Evolutionary conservation across 2,329 filamentous ascomycete species (phyloP), one percentile per base, ranked within the genome.

Genomic region (Exserohilum rostratum): DNA sequence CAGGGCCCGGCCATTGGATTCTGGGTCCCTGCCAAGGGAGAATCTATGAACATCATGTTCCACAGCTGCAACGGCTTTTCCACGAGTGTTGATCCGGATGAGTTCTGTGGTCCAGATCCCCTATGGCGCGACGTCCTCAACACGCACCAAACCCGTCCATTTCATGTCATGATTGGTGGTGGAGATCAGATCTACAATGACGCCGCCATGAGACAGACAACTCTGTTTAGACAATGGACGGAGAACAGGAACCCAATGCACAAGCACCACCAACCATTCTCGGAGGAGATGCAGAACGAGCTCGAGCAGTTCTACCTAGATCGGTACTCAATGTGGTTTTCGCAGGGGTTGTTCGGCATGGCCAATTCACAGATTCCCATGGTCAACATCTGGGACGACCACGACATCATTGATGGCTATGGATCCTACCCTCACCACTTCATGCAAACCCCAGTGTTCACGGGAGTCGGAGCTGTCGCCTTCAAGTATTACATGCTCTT

Each of bases 401-500:
- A 98, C 71, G 81, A 82, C 58, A 82, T 82, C 50, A 82, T 82
- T 27, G 80, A 82, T 56, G 95, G 96, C 1, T 99, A 89, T 71
- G 95, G 95, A 6, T 96, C 92, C 0, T 99, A 98, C 73, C 88
- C 93, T 3, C 85, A 97, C 63, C 86, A 90, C 62, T 95, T 96
- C 69, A 98, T 97, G 91, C 86, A 85, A 61, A 91, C 90, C 2
- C 89, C 91, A 0, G 90, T 98, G 0, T 96, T 99, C 72, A 89
- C 88, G 2, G 95, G 96, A 0, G 77, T 99, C 7, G 96, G 95
- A 2, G 90, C 89, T 33, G 87, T 98, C 45, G 93, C 93, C 0
- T 98, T 95, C 84, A 99, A 99, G 74, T 99, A 98, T 77, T 99
- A 99, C 69, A 89, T 99, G 87, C 83, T 99, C 7, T 99, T 99